phyloP scores from a whole-genome alignment of 2,329 filamentous ascomycete genomes.

The Nothomitra cinnamomea region DNA sequence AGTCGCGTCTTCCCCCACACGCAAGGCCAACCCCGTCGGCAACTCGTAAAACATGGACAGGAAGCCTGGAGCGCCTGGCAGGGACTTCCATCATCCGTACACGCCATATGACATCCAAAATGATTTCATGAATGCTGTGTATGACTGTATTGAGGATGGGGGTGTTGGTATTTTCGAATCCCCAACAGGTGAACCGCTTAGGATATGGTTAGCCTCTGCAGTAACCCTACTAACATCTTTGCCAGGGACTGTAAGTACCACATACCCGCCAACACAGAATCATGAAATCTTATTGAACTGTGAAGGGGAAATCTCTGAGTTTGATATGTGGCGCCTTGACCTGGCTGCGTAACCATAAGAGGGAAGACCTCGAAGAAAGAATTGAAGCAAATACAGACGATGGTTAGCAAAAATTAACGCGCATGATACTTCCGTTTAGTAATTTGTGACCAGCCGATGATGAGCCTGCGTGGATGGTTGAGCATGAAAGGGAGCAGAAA shows the following conservation, averaged over 20 bases:
- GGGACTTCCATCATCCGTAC: constrained; percentile 73
- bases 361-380: constrained; percentile 37
- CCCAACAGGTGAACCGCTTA: constrained; percentile 52
- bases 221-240: background rate
- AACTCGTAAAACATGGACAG: background rate
- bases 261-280: constrained; percentile 8
- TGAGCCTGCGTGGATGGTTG: constrained; percentile 72
- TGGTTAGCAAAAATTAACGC: constrained; percentile 8
- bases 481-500: constrained; percentile 55
- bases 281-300: constrained; percentile 1
- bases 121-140: constrained; percentile 73
- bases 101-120: constrained; percentile 75
- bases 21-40: no score
- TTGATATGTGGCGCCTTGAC: constrained; percentile 78
- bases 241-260: constrained; percentile 25
- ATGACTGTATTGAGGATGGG: constrained; percentile 59
- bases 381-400: constrained; percentile 27
- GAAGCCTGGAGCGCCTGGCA: background rate
- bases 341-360: constrained; percentile 75
- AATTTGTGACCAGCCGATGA: constrained; percentile 30
- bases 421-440: background rate
- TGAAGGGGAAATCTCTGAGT: constrained; percentile 72
- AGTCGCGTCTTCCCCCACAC: no score
- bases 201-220: constrained; percentile 17
- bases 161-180: constrained; percentile 83